Evolutionary conservation across 2,329 filamentous ascomycete species (phyloP).

Genomic region (Aureobasidium leucospermi): DNA sequence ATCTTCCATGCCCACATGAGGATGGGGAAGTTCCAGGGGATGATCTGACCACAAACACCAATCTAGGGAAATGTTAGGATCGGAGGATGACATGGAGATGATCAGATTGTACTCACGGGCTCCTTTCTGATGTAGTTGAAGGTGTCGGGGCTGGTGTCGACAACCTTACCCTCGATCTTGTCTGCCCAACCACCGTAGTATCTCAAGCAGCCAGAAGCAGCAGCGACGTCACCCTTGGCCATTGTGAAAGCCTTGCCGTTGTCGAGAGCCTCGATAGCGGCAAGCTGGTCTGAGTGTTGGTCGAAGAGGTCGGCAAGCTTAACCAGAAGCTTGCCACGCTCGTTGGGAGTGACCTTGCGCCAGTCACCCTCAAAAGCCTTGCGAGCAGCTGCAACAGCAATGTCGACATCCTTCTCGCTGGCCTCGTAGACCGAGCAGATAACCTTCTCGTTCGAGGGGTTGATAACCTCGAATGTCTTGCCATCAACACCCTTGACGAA

Average conservation of each 20-base stretch:
- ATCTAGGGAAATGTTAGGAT: constrained; percentile 36
- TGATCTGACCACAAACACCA: constrained; percentile 79
- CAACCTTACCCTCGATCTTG: constrained; percentile 83
- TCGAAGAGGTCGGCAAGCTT: constrained; percentile 77
- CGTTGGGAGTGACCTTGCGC: constrained; percentile 64
- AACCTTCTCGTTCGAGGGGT: constrained; percentile 76
- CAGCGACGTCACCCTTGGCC: constrained; percentile 67
- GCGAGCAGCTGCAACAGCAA: constrained; percentile 78
- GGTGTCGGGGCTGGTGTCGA: constrained; percentile 68
- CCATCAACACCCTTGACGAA: constrained; percentile 77
- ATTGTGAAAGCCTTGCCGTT: constrained; percentile 76
- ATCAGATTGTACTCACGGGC: constrained; percentile 44
- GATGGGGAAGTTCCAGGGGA: constrained; percentile 83
- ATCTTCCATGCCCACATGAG: constrained; percentile 82
- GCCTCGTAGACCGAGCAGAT: constrained; percentile 79
- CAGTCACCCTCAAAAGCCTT: constrained; percentile 67
- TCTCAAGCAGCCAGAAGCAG: constrained; percentile 63
- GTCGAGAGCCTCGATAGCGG: constrained; percentile 78
- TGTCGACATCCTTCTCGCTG: constrained; percentile 74
- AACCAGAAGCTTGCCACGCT: constrained; percentile 61
- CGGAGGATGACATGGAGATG: background rate
- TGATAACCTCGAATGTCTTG: constrained; percentile 87
- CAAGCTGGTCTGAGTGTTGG: constrained; percentile 68
- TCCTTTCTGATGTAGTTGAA: constrained; percentile 80
- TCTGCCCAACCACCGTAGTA: constrained; percentile 90